Conservation (phyloP, 495 filamentous ascomycete genomes). For the Penicillium riverlandense region DNA sequence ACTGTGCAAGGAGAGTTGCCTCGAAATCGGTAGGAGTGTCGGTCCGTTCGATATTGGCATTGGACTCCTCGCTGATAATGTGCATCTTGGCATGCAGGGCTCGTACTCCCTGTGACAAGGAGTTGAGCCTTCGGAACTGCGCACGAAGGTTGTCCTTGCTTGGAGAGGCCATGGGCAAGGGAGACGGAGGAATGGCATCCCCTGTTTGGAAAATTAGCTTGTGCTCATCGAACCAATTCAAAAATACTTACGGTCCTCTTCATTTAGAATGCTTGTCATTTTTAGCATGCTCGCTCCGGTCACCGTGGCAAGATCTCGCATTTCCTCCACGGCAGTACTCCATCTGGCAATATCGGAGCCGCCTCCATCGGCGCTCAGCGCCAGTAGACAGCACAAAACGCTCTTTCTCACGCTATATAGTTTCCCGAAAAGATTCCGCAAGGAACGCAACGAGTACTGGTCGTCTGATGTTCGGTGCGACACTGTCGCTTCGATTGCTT, state of each 20-base stretch:
- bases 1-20: slow-evolving; percentile 71
- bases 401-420: slow-evolving; percentile 75
- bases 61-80: slow-evolving; percentile 82
- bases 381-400: slow-evolving; percentile 77
- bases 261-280: slow-evolving; percentile 65
- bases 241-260: slow-evolving; percentile 68
- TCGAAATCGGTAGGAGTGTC: slow-evolving; percentile 58
- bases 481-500: slow-evolving; percentile 55
- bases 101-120: slow-evolving; percentile 82
- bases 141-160: slow-evolving; percentile 71
- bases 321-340: slow-evolving; percentile 69
- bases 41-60: slow-evolving; percentile 63
- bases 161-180: slow-evolving; percentile 64
- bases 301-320: slow-evolving; percentile 52
- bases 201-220: slow-evolving; percentile 22
- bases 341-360: slow-evolving; percentile 74
- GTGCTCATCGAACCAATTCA: neutral
- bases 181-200: slow-evolving; percentile 51
- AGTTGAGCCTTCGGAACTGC: slow-evolving; percentile 78
- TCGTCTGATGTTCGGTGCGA: slow-evolving; percentile 60
- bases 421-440: slow-evolving; percentile 73
- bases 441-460: slow-evolving; percentile 65
- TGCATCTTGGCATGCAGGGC: slow-evolving; percentile 94
- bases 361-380: slow-evolving; percentile 78
- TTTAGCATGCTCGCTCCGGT: slow-evolving; percentile 46